A percentile compares a stretch with the other conserved stretches of the same genome.
phyloP scores from a whole-genome alignment of 176 grass and related monocot genomes.

The Oryza punctata region DNA sequence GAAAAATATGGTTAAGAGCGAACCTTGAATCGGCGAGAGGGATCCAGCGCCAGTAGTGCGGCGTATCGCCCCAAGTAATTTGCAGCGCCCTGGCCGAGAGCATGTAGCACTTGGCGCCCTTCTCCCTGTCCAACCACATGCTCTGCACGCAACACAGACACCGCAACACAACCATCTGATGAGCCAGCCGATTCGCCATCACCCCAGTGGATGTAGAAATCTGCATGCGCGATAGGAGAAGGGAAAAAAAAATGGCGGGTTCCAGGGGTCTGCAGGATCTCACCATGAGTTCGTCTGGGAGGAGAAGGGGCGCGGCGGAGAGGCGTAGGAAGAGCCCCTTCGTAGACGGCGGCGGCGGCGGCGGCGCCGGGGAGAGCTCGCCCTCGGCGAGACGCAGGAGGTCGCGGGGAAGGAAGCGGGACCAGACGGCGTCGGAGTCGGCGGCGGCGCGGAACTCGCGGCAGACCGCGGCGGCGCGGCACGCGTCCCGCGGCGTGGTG shows the following conservation, averaged over 20 bases:
- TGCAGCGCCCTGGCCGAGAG: slow-evolving; percentile 52
- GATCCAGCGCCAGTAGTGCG: slow-evolving; percentile 50
- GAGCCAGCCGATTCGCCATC: too few species aligned
- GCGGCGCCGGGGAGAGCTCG: slow-evolving; percentile 9
- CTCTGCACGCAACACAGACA: slow-evolving; percentile 46
- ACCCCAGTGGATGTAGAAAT: background rate
- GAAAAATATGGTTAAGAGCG: too few species aligned
- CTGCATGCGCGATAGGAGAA: too few species aligned
- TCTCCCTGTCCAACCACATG: slow-evolving; percentile 55
- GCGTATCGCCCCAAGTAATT: slow-evolving; percentile 50
- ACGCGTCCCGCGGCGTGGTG: background rate
- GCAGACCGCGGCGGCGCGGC: slow-evolving; percentile 49
- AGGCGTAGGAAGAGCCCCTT: slow-evolving; percentile 61
- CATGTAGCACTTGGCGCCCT: slow-evolving; percentile 62
- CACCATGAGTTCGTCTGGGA: slow-evolving; percentile 51
- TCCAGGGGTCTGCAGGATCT: background rate
- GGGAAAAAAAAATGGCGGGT: too few species aligned
- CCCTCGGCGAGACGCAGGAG: slow-evolving; percentile 36
- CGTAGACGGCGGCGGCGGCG: slow-evolving; percentile 9
- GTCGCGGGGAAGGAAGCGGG: slow-evolving; percentile 52
- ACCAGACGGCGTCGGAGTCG: slow-evolving; percentile 59
- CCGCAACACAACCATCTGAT: background rate
- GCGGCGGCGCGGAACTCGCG: slow-evolving; percentile 49
- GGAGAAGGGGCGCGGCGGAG: slow-evolving; percentile 41
- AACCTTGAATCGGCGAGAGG: slow-evolving; percentile 53